Evolutionary conservation across 164 flowering plant genomes (phyloP).

Genomic region (Brasenia schreberi): DNA sequence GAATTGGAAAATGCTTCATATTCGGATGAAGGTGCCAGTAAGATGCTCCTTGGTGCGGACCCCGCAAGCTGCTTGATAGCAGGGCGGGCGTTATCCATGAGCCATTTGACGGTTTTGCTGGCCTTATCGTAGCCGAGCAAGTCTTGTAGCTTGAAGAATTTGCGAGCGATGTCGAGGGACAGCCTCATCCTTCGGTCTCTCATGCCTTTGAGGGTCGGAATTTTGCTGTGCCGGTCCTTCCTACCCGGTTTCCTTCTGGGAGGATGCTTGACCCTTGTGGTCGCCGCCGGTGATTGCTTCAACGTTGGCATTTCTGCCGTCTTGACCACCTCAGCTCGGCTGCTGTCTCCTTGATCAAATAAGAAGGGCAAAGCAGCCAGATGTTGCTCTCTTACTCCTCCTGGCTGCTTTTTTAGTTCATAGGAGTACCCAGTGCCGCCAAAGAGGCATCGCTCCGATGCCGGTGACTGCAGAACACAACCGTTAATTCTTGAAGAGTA

Average conservation of each 20-base stretch:
- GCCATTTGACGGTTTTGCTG: slow-evolving; percentile 68
- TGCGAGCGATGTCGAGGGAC: slow-evolving; percentile 53
- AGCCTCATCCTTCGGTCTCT: slow-evolving; percentile 73
- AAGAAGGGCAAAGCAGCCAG: neutral
- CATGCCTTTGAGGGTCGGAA: slow-evolving; percentile 48
- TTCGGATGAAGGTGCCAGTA: slow-evolving; percentile 23
- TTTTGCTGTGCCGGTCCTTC: slow-evolving; percentile 73
- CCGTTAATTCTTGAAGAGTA: no score
- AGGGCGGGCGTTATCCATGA: slow-evolving; percentile 30
- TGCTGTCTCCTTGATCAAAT: neutral
- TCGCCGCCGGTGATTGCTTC: neutral
- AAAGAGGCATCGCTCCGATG: no score
- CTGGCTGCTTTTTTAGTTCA: neutral
- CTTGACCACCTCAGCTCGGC: neutral
- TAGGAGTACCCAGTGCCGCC: neutral
- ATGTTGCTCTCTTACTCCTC: neutral
- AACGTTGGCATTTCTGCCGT: neutral
- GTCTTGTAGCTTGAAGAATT: slow-evolving; percentile 61
- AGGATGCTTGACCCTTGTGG: neutral
- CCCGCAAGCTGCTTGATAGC: slow-evolving; percentile 36
- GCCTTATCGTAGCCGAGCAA: slow-evolving; percentile 58
- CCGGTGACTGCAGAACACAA: no score
- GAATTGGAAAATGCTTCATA: slow-evolving; percentile 22
- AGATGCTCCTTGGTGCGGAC: slow-evolving; percentile 2
- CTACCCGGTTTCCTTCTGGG: slow-evolving; percentile 18